phyloP scores from a whole-genome alignment of 352 stramenopile genomes.

The Globisporangium abappressorium region DNA sequence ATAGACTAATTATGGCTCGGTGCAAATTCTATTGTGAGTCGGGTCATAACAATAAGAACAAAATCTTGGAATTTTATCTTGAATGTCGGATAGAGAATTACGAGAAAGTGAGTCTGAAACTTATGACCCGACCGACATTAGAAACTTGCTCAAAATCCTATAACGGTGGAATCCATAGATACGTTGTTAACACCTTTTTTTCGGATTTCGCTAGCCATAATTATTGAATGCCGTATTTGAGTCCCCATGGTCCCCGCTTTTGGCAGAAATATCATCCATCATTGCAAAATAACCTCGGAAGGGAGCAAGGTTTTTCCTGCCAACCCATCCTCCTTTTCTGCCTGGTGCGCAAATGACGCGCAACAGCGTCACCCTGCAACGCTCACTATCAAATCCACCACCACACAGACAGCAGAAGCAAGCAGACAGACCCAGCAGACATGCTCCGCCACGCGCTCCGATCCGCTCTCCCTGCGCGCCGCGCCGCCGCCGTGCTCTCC shows the following conservation, averaged over 20 bases:
- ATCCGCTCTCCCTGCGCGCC: slow-evolving; percentile 39
- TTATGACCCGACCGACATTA: too few relatives aligned
- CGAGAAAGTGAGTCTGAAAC: too few relatives aligned
- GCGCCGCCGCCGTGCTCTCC: slow-evolving; percentile 26
- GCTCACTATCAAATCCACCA: slow-evolving; percentile 5
- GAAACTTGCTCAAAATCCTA: too few relatives aligned
- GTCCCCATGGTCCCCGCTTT: not conserved
- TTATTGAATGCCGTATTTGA: too few relatives aligned
- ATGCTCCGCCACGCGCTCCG: slow-evolving; percentile 71
- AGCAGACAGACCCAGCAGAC: slow-evolving; percentile 2
- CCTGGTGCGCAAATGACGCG: slow-evolving; percentile 4
- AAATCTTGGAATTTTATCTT: too few relatives aligned
- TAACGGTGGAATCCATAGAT: too few relatives aligned
- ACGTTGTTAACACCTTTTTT: too few relatives aligned
- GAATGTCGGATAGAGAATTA: too few relatives aligned
- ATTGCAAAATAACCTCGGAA: not conserved
- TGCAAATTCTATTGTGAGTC: too few relatives aligned
- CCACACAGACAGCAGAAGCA: not conserved
- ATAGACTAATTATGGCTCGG: too few relatives aligned
- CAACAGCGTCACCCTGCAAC: not conserved
- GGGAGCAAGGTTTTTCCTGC: not conserved
- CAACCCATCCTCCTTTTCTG: slow-evolving; percentile 6
- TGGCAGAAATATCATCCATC: not conserved
- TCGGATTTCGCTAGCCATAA: too few relatives aligned
- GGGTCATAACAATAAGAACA: too few relatives aligned